Percentiles rank a stretch among this genome's conserved stretches.
Conservation (phyloP, 1,284 basidiomycete species). For the Trichosporon coremiiforme region DNA sequence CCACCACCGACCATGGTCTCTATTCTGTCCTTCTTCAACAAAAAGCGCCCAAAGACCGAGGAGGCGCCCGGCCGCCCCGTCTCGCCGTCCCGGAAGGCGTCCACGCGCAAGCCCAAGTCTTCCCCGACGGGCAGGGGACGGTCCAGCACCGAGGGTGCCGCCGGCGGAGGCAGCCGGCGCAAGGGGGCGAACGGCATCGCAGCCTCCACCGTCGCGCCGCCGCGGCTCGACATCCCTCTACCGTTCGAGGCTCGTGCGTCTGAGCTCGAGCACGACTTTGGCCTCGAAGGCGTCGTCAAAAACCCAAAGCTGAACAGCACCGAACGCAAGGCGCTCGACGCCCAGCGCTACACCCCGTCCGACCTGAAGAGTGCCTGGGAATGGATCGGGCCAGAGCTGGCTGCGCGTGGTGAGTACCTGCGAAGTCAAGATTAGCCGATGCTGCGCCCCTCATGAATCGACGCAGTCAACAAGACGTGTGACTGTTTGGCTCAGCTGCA, state of each 20-base stretch:
- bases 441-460: neutral
- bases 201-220: constrained; percentile 26
- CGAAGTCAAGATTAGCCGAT: neutral
- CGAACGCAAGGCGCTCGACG: constrained; percentile 38
- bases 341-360: constrained; percentile 33
- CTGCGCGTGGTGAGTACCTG: constrained; percentile 37
- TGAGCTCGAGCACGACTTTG: constrained; percentile 27
- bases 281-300: constrained; percentile 38
- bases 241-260: constrained; percentile 27
- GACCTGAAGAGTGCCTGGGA: constrained; percentile 43
- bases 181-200: constrained; percentile 21
- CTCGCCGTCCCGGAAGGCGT: constrained; percentile 19
- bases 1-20: constrained; percentile 40
- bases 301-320: constrained; percentile 32
- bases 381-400: constrained; percentile 42
- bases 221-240: constrained; percentile 29
- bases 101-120: constrained; percentile 18
- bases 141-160: constrained; percentile 16
- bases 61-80: constrained; percentile 8
- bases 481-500: neutral
- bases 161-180: constrained; percentile 2
- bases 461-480: neutral
- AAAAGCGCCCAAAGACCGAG: constrained; percentile 37
- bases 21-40: constrained; percentile 44
- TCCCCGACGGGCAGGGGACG: constrained; percentile 4